Evolutionary conservation across 129 eudicot species (phyloP), one percentile per base, ranked within the genome.

Genomic region (Solidago caesia): DNA sequence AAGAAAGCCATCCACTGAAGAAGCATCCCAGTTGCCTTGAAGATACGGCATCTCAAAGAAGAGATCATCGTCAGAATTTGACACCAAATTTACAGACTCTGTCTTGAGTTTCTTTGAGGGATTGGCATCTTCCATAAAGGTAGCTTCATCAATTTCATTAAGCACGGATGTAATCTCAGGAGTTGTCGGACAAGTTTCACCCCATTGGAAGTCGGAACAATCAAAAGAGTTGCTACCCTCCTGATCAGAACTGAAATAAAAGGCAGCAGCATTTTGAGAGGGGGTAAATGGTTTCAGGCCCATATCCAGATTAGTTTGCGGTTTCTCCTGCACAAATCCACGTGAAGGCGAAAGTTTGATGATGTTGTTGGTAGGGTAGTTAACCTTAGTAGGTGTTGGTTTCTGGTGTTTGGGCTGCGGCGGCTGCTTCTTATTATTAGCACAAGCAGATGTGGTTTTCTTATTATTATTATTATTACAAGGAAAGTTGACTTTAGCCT

Each of bases 401-500:
- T 74, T 78, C 64, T 69, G 70, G 21, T 85, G 66, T 27, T 80
- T 83, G 14, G 68, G 75, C 75, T 89, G 88, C 67, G 75, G n/a
- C 2, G 68, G 75, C 75, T 89, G 88, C 67, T 77, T 25, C 2
- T 1, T 3, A 2, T 33, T 33, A 33, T 33, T 33, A 33, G 39
- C 39, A 33, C 0, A 33, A 33, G 78, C 27, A 0, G 85, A 70
- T 67, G 77, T 25, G 47, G 83, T 44, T 43, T 86, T 89, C 26
- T 81, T 87, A 0, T 1, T 33, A 33, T 33, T 33, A 33, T 3
- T 33, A 33, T 1, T 33, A 3, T 33, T 3, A 33, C 39, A 33
- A 12, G 98, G 97, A 55, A 93, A 93, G 78, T 93, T 93, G 42
- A 93, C 91, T 74, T 93, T 93, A 7, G 98, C 98, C 80, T 93